These are phyloP conservation scores for Abortiporus biennis DNA, from an alignment of 1,284 basidiomycete species.

Conservation along the genomic window DNA sequence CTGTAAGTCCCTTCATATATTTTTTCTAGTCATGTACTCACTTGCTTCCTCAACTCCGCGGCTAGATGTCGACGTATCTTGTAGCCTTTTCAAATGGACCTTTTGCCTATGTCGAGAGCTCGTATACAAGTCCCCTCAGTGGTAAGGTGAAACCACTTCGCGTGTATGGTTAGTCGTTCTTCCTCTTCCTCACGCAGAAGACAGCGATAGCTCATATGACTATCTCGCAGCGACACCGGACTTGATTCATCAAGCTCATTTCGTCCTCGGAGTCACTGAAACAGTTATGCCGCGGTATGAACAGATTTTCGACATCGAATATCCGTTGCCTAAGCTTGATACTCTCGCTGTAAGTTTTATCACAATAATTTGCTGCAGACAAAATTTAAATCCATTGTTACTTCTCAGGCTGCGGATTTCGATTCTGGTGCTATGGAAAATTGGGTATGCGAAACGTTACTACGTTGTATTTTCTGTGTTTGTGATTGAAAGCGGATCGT, in stretches of 20 bases:
- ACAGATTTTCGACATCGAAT: constrained; percentile 86
- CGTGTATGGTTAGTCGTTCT: constrained; percentile 57
- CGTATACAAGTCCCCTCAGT: constrained; percentile 79
- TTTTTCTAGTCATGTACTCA: background rate
- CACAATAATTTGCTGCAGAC: background rate
- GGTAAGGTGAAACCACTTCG: constrained; percentile 79
- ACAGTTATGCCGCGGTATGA: constrained; percentile 89
- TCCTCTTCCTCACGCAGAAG: background rate
- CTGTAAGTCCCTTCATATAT: constrained; percentile 24
- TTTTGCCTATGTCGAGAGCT: constrained; percentile 71
- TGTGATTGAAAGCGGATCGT: background rate
- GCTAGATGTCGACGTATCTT: constrained; percentile 90
- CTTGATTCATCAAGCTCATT: constrained; percentile 76
- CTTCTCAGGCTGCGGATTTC: constrained; percentile 70
- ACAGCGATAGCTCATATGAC: background rate
- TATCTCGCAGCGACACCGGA: constrained; percentile 68
- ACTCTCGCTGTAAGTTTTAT: constrained; percentile 61
- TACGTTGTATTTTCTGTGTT: background rate
- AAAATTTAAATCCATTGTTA: background rate
- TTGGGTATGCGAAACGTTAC: constrained; percentile 41
- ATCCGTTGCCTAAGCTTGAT: constrained; percentile 90
- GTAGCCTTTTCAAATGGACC: constrained; percentile 88
- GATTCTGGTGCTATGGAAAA: constrained; percentile 95
- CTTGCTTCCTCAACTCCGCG: background rate
- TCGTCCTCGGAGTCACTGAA: constrained; percentile 86